Base-by-base conservation (phyloP, 2,329 filamentous ascomycete genomes). In the Dactylellina drechsleri region DNA sequence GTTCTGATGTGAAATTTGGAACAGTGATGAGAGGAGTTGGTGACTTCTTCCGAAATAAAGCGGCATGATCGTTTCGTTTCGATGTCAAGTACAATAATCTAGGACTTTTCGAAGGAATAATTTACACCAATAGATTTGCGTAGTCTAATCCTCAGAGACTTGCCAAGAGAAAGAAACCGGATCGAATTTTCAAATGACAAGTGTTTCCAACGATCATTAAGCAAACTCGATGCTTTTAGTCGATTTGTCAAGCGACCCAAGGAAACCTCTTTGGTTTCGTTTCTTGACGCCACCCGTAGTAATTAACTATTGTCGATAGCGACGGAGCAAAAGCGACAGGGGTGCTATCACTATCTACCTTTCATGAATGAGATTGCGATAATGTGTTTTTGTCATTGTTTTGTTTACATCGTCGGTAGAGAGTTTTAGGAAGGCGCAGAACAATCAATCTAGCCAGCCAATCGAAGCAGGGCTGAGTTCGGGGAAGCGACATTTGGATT, bases 1-100 rank as follows among this genome's bases (percentile, higher is more conserved):
- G 2, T 41, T 54, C 36, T 36, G 66, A 76, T 2, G 56, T 57
- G 12, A 65, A 57, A 16, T 82, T 91, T 78, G 85, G 85, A 18
- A 85, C 85, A 75, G 80, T 90, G 79, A 89, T 91, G 87, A 85
- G 85, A 1, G 83, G 83, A 5, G 79, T 90, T 77, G 84, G 84
- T 8, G 80, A 80, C 0, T 91, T 91, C 78, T 91, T 90, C 79
- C 83, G 85, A 70, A 82, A 81, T 4, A 89, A 87, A 81, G 84
- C 43, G 47, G 36, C 23, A 8, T 66, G 50, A 52, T 3, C 7
- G 20, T 52, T 20, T 52, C 47, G 12, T 52, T 23, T 18, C 2
- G 12, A 23, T 18, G 16, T 52, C 5, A 8, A 18, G 4, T 6
- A 15, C n/a, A 18, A 47, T 47, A n/a, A 4, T 10, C 6, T 47